These are phyloP conservation scores for Astragalus membranaceus DNA, from an alignment of 306 rosid species.

Conservation along the genomic window DNA sequence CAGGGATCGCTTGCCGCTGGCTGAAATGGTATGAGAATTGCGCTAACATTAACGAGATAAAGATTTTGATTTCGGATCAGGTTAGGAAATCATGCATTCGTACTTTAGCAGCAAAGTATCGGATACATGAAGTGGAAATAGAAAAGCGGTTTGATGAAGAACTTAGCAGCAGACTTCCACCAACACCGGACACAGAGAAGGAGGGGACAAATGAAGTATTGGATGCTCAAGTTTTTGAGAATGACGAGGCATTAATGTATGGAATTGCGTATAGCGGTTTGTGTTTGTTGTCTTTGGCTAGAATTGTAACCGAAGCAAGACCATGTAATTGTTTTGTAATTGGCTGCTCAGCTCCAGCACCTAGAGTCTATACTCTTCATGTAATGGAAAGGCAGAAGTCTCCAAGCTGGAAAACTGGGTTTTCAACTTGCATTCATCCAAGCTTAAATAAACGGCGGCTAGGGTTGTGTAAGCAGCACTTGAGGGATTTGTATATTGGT, in stretches of 20 bases:
- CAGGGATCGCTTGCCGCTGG: constrained; percentile 74
- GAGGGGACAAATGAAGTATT: constrained; percentile 36
- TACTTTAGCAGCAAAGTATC: constrained; percentile 80
- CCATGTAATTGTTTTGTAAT: constrained; percentile 74
- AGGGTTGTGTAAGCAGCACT: constrained; percentile 74
- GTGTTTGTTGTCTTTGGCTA: constrained; percentile 67
- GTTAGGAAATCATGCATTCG: constrained; percentile 85
- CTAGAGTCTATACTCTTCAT: constrained; percentile 70
- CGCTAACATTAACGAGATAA: constrained; percentile 59
- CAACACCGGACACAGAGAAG: constrained; percentile 42
- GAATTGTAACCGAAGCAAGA: constrained; percentile 69
- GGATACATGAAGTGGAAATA: constrained; percentile 58
- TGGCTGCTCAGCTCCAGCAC: constrained; percentile 66
- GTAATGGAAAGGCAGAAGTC: constrained; percentile 91
- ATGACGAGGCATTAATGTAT: constrained; percentile 69
- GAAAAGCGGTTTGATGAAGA: constrained; percentile 65
- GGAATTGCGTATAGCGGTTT: constrained; percentile 74
- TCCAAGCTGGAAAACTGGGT: constrained; percentile 94
- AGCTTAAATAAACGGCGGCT: constrained; percentile 68
- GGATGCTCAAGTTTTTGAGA: constrained; percentile 43
- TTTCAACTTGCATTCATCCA: constrained; percentile 80
- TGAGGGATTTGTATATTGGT: constrained; percentile 73
- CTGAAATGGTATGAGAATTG: constrained; percentile 64
- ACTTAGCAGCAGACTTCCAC: constrained; percentile 56
- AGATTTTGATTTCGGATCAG: constrained; percentile 46